phyloP scores from a whole-genome alignment of 2,329 filamentous ascomycete species.

The Taxawa tesnikishii region DNA sequence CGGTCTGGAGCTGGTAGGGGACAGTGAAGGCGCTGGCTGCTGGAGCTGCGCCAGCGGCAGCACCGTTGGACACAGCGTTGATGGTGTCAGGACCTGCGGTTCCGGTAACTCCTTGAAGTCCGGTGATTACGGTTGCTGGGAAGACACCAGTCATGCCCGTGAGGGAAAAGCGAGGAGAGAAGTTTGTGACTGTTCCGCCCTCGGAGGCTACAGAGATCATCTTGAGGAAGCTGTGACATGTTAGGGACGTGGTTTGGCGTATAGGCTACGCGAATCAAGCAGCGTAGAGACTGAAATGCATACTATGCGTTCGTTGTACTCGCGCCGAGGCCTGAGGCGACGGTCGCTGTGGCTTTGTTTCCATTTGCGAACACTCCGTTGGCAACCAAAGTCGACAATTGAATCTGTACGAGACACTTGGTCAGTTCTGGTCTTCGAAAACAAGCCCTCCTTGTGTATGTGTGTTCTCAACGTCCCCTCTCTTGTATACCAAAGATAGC shows the following conservation, averaged over 20 bases:
- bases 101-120: slow-evolving; percentile 22
- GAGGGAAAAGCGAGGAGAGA: slow-evolving; percentile 52
- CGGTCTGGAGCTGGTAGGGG: slow-evolving; percentile 44
- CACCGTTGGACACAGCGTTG: slow-evolving; percentile 9
- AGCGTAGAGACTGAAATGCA: no score
- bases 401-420: no score
- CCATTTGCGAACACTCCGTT: slow-evolving; percentile 24
- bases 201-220: slow-evolving; percentile 43
- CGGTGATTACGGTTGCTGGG: slow-evolving; percentile 25
- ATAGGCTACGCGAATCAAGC: no score
- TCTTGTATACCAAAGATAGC: no score
- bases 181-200: slow-evolving; percentile 46
- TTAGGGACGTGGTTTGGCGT: slow-evolving; percentile 5
- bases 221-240: slow-evolving; percentile 40
- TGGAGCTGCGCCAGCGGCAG: slow-evolving; percentile 10
- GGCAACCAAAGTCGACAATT: slow-evolving; percentile 10
- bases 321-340: slow-evolving; percentile 31
- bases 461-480: not conserved
- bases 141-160: slow-evolving; percentile 52
- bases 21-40: slow-evolving; percentile 22
- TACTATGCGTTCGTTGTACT: slow-evolving; percentile 45
- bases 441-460: not conserved
- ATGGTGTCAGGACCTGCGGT: slow-evolving; percentile 23
- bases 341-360: slow-evolving; percentile 30
- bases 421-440: no score